Base-by-base conservation (phyloP, 345 rosid genomes). In the Eutrema heterophyllum region DNA sequence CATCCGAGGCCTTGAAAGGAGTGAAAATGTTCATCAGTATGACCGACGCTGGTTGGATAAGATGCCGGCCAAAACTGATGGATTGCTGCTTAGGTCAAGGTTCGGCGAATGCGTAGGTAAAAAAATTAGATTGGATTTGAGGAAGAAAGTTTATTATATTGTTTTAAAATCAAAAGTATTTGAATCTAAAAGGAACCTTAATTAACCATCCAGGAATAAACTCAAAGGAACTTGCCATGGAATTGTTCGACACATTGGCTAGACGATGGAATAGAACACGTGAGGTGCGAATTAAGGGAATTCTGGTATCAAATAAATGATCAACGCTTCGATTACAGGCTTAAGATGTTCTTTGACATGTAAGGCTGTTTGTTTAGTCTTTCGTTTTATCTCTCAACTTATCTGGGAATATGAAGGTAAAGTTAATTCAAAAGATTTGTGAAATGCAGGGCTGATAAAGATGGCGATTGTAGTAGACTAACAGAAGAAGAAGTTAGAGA, bases 281-380 rank as follows among this genome's bases (percentile, higher is more conserved):
- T 0, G 85, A 83, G 36, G 53, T 69, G 21, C 9, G 75, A 74
- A 55, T 48, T 87, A 10, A 68, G 56, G 54, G 82, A 83, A 12
- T 86, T 87, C 27, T 89, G 90, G 96, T 84, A 79, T 38, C 86
- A 81, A 78, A 82, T 84, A 73, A 78, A 81, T n/a, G 36, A 89
- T 24, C 89, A 89, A 81, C 77, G 87, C 74, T 86, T 89, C 33
- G 89, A 84, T 46, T 79, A 87, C 44, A 83, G 87, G 82, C 79
- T 89, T 40, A 79, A 76, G 51, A 84, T 84, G 62, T 86, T 87
- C 83, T 80, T 89, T 46, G 90, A 83, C 79, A 84, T 89, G 95
- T 87, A 84, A 73, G 41, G 16, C 9, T 16, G 35, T 26, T 10
- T 35, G 15, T 9, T 38, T 38, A 18, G 16, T 71, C n/a, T 27